Conservation (phyloP, 129 eudicot species). For the Escallonia rubra region DNA sequence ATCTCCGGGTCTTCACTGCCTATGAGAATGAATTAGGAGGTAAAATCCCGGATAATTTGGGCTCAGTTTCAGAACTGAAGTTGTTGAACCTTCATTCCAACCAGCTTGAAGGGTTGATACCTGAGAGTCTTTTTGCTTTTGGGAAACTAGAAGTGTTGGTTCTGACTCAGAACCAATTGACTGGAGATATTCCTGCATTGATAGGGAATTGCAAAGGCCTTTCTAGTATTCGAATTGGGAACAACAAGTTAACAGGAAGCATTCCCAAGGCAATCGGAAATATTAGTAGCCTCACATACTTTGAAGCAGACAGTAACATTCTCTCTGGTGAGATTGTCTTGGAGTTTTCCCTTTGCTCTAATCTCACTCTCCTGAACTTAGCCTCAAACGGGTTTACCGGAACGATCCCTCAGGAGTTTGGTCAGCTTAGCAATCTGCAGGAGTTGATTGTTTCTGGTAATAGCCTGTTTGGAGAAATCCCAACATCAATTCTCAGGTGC, state of each 20-base stretch:
- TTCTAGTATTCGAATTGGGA: conserved; percentile 82
- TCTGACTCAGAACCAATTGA: conserved; percentile 69
- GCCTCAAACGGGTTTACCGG: conserved; percentile 91
- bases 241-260: conserved; percentile 65
- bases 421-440: conserved; percentile 65
- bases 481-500: conserved; percentile 55
- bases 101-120: conserved; percentile 74
- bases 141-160: conserved; percentile 69
- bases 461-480: conserved; percentile 75
- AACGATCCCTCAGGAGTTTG: conserved; percentile 65
- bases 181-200: conserved; percentile 59
- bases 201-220: conserved; percentile 76
- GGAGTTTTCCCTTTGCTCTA: conserved; percentile 71
- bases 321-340: conserved; percentile 81
- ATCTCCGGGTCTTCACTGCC: conserved; percentile 76
- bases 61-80: conserved; percentile 52
- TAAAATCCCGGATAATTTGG: conserved; percentile 62
- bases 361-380: conserved; percentile 76
- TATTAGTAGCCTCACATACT: conserved; percentile 79
- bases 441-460: conserved; percentile 86
- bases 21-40: conserved; percentile 82
- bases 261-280: conserved; percentile 74
- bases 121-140: conserved; percentile 59
- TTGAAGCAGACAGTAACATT: conserved; percentile 89
- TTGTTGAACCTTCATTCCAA: conserved; percentile 91